A percentile compares a stretch with the other conserved stretches of the same genome.
These are phyloP conservation scores for Pittosporum tobira DNA, from an alignment of 129 eudicot species.

Conservation along the genomic window DNA sequence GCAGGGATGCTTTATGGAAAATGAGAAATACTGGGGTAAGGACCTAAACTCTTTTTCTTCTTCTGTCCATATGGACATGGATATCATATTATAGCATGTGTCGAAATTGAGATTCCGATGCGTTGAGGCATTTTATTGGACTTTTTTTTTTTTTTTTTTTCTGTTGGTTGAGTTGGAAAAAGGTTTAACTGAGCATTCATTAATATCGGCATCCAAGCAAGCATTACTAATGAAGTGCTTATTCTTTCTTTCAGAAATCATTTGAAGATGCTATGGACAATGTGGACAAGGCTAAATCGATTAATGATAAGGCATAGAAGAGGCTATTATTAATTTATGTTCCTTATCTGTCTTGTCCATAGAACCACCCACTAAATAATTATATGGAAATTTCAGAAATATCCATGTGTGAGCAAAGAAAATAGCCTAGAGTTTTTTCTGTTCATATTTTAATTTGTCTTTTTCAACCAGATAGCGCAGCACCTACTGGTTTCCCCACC, in stretches of 20 bases:
- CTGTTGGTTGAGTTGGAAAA: too few relatives aligned
- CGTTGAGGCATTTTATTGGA: not conserved
- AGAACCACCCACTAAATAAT: too few relatives aligned
- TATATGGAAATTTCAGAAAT: too few relatives aligned
- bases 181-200: not conserved
- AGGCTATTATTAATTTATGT: not conserved
- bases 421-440: too few relatives aligned
- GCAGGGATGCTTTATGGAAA: conserved; percentile 7
- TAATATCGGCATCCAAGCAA: not conserved
- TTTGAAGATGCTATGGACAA: conserved; percentile 11
- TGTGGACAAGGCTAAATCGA: conserved; percentile 5
- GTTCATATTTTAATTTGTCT: too few relatives aligned
- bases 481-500: too few relatives aligned
- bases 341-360: not conserved
- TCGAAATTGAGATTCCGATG: not conserved
- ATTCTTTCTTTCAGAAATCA: conserved; percentile 3
- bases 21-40: conserved; percentile 1
- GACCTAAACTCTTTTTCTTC: not conserved
- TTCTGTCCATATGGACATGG: not conserved
- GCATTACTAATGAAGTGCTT: not conserved
- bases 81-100: not conserved
- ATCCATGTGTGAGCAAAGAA: too few relatives aligned
- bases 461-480: too few relatives aligned
- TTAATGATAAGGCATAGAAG: not conserved
- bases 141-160: too few relatives aligned